These are phyloP conservation scores for Debaryomyces sp. DNA, from an alignment of 1,139 yeast species.

Conservation along the genomic window DNA sequence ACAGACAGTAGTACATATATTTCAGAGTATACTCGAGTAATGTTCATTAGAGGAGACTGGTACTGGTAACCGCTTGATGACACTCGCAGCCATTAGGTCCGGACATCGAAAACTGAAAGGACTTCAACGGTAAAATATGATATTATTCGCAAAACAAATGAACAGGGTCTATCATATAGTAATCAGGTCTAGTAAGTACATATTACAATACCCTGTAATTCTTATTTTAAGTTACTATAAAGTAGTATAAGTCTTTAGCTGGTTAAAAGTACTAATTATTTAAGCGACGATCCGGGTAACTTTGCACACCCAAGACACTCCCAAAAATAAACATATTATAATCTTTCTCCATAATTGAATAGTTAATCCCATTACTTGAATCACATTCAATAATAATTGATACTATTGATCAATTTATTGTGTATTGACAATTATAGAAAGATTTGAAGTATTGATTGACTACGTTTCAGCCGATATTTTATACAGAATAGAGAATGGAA, in stretches of 20 bases:
- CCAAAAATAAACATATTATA: conserved; percentile 4
- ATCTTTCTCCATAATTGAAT: background rate
- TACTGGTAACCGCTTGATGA: background rate
- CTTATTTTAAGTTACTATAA: background rate
- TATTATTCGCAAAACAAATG: too few relatives aligned
- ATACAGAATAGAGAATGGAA: conserved; percentile 27
- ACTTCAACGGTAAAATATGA: background rate
- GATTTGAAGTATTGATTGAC: background rate
- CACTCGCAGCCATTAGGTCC: background rate
- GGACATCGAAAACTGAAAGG: background rate
- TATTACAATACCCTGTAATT: background rate
- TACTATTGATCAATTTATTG: background rate
- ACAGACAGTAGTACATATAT: too few relatives aligned
- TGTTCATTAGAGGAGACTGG: background rate
- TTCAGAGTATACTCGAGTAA: background rate
- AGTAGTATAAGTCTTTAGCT: background rate
- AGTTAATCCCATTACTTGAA: background rate
- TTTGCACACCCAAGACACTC: background rate
- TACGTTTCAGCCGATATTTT: background rate
- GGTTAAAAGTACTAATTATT: background rate
- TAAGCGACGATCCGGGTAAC: background rate
- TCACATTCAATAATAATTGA: background rate
- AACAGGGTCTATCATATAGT: background rate
- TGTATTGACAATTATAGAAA: background rate
- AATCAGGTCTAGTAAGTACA: too few relatives aligned